Base-by-base conservation (phyloP, 2,329 filamentous ascomycete genomes). In the Botrytis squamosa region DNA sequence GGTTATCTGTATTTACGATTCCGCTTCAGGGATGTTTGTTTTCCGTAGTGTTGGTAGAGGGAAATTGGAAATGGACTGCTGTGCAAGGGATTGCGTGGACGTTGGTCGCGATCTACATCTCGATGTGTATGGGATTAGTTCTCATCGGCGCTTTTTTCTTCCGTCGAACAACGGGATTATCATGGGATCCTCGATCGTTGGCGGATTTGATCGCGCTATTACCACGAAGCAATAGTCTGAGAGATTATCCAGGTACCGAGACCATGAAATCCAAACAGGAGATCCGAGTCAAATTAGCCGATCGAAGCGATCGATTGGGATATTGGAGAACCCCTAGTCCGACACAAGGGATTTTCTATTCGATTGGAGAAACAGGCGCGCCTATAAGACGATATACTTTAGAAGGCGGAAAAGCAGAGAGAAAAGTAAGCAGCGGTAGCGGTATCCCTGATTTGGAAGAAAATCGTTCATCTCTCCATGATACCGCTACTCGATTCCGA, bases 111-210 rank as follows among this genome's bases (percentile, higher is more conserved):
- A 82, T 97, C 0, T 98, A 97, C 82, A 82, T 91, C 49, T 81
- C 94, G 6, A 83, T 95, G 65, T 79, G 91, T 2, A 77, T 88
- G 10, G 89, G 91, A 1, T 79, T 90, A 3, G 72, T 88, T 18
- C 82, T 89, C 1, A 81, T 95, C 16, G 83, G 91, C 75, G 76
- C 89, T n/a, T 91, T 89, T 76, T 93, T 95, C 83, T 84, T 87
- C 71, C 83, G 85, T 36, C 86, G 88, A 44, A 87, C 86, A 78
- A 97, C 94, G 0, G 94, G 94, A 0, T 84, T 97, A 75, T 88
- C 92, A 79, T 98, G 95, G 95, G 94, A 97, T 80, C 88, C 94
- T 3, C 87, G 91, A 64, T 95, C 91, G 38, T 84, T 98, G 12
- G 95, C 93, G 4, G 94, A 98, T 80, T 84, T 97, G 55, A 87